phyloP scores from a whole-genome alignment of 1,284 basidiomycete genomes.

The Cryptococcus sp. region DNA sequence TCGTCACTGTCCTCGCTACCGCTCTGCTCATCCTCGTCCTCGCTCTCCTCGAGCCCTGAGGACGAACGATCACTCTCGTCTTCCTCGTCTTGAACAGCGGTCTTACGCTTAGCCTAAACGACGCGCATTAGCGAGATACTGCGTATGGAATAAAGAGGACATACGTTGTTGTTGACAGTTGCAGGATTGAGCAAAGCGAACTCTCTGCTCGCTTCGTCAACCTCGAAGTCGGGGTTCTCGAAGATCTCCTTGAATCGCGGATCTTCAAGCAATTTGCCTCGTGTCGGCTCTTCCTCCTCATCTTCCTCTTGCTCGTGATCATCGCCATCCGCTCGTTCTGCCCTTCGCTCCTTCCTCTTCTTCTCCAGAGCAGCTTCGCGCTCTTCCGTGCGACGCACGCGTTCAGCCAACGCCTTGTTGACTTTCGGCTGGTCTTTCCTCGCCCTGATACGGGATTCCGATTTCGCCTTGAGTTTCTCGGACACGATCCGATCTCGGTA shows the following conservation, averaged over 20 bases:
- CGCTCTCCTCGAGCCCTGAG: constrained; percentile 60
- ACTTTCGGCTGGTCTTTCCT: constrained; percentile 72
- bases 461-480: constrained; percentile 88
- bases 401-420: constrained; percentile 90
- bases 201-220: constrained; percentile 85
- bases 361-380: constrained; percentile 65
- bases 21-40: constrained; percentile 58
- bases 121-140: neutral
- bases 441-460: constrained; percentile 86
- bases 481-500: constrained; percentile 84
- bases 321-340: constrained; percentile 47
- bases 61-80: constrained; percentile 82
- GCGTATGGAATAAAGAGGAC: constrained; percentile 8
- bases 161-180: constrained; percentile 56
- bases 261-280: constrained; percentile 70
- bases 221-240: constrained; percentile 89
- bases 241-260: constrained; percentile 90
- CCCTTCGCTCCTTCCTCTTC: constrained; percentile 59
- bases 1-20: constrained; percentile 59
- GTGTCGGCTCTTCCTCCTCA: constrained; percentile 53
- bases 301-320: constrained; percentile 23
- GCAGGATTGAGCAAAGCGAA: constrained; percentile 91
- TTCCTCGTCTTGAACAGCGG: constrained; percentile 85
- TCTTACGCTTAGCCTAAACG: constrained; percentile 58
- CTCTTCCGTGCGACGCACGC: constrained; percentile 74